A percentile compares a stretch with the other conserved stretches of the same genome.
These are phyloP conservation scores for Coemansia sp. DNA, from an alignment of 371 early-diverging fungal species.

Conservation along the genomic window DNA sequence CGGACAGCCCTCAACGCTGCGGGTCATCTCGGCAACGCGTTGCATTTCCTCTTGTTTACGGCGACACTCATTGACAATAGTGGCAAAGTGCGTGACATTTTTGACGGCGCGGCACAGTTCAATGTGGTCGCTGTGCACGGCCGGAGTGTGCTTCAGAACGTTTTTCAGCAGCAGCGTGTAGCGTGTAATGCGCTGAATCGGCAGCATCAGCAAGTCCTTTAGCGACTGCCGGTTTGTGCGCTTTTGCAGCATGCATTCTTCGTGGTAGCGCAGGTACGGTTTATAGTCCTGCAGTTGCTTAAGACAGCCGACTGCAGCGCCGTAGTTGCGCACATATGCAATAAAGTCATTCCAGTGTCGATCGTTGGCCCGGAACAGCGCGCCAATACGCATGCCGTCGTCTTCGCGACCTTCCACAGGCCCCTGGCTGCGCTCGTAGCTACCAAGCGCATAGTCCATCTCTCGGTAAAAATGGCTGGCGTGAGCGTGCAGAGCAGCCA, in stretches of 20 bases:
- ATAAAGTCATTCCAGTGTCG: constrained; percentile 50
- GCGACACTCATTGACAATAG: constrained; percentile 68
- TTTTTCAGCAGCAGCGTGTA: constrained; percentile 69
- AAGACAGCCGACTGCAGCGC: constrained; percentile 45
- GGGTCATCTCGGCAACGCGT: constrained; percentile 30
- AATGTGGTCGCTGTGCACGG: constrained; percentile 60
- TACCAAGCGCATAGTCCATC: constrained; percentile 40
- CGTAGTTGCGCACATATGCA: constrained; percentile 52
- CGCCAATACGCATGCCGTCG: constrained; percentile 49
- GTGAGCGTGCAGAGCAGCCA: constrained; percentile 48
- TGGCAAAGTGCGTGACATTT: constrained; percentile 61
- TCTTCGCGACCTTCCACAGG: constrained; percentile 9
- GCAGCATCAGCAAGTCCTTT: constrained; percentile 64
- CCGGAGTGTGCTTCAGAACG: constrained; percentile 64
- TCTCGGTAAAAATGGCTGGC: constrained; percentile 50
- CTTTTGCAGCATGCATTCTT: constrained; percentile 49
- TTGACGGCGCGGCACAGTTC: constrained; percentile 61
- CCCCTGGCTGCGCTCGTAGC: constrained; percentile 34
- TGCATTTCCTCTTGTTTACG: constrained; percentile 59
- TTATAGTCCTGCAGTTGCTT: constrained; percentile 52
- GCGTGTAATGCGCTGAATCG: constrained; percentile 67
- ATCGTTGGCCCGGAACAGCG: constrained; percentile 38
- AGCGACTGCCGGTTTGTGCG: constrained; percentile 53
- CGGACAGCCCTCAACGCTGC: constrained; percentile 46
- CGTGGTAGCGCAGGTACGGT: constrained; percentile 49